A percentile compares a stretch with the other conserved stretches of the same genome.
Conservation (phyloP, 2,329 filamentous ascomycete species). For the Stagonosporopsis cucurbitacearum region DNA sequence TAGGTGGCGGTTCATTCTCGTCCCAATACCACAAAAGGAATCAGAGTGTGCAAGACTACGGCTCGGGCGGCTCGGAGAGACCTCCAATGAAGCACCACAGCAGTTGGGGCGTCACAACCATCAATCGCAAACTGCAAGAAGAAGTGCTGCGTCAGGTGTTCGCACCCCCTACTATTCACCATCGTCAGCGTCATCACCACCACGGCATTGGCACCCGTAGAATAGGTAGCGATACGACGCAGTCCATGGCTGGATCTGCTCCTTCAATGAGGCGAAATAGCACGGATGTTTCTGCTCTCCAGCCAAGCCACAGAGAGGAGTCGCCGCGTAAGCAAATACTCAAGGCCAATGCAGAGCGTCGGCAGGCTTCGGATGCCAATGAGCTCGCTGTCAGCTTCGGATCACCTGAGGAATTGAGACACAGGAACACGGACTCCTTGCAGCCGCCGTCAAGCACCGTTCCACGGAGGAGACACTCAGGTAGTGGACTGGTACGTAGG, state of each 20-base stretch:
- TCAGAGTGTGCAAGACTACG: constrained; percentile 42
- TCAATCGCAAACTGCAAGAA: constrained; percentile 86
- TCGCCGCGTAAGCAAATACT: constrained; percentile 53
- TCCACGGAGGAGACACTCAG: constrained; percentile 77
- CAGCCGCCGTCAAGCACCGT: constrained; percentile 37
- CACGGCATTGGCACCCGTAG: constrained; percentile 64
- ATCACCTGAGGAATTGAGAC: constrained; percentile 18
- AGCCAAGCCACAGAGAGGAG: constrained; percentile 39
- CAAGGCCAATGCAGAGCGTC: constrained; percentile 51
- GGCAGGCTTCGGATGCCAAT: constrained; percentile 34
- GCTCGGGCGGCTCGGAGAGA: constrained; percentile 35
- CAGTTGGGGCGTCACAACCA: constrained; percentile 88
- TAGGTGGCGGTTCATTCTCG: constrained; percentile 34
- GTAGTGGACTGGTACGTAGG: constrained; percentile 80
- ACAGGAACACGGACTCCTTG: constrained; percentile 25
- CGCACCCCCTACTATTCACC: constrained; percentile 80
- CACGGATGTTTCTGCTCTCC: constrained; percentile 44
- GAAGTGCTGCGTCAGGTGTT: constrained; percentile 95
- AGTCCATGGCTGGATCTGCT: constrained; percentile 41
- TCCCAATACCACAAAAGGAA: constrained; percentile 46
- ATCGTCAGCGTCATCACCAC: constrained; percentile 74
- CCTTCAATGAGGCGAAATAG: constrained; percentile 48
- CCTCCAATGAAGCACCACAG: constrained; percentile 57
- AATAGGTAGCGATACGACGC: constrained; percentile 34
- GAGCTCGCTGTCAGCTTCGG: constrained; percentile 19